Conservation (phyloP, 257 asterid species). For the Thymus quinquecostatus region DNA sequence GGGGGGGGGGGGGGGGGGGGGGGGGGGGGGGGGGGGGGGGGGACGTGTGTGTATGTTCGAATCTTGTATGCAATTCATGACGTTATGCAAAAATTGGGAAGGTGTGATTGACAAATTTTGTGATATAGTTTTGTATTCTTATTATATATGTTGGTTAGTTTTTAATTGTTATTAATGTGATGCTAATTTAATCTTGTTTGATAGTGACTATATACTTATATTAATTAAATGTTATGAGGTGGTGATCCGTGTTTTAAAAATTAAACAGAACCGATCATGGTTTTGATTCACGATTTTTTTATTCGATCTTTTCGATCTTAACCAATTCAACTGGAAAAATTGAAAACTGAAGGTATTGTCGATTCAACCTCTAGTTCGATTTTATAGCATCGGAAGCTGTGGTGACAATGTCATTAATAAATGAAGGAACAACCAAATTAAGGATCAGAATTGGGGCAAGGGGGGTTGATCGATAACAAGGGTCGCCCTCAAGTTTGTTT, state of each 20-base stretch:
- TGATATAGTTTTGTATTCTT: slow-evolving; percentile 21
- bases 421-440: background rate
- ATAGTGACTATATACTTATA: background rate
- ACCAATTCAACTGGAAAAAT: too few species aligned
- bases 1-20: too few species aligned
- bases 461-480: background rate
- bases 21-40: too few species aligned
- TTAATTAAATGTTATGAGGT: background rate
- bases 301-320: too few species aligned
- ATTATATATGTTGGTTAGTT: background rate
- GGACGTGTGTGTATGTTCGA: background rate
- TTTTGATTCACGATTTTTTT: too few species aligned
- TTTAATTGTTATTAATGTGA: slow-evolving; percentile 24
- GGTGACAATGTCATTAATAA: background rate
- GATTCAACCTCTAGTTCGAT: too few species aligned
- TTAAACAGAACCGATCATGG: too few species aligned
- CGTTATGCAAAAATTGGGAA: too few species aligned
- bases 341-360: too few species aligned
- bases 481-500: background rate
- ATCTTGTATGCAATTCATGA: background rate
- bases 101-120: slow-evolving; percentile 20
- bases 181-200: background rate
- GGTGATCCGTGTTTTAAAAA: background rate
- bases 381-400: too few species aligned
- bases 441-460: background rate